A percentile compares a stretch with the other conserved stretches of the same genome.
Conservation (phyloP, 306 rosid genomes). For the Argentina anserina region DNA sequence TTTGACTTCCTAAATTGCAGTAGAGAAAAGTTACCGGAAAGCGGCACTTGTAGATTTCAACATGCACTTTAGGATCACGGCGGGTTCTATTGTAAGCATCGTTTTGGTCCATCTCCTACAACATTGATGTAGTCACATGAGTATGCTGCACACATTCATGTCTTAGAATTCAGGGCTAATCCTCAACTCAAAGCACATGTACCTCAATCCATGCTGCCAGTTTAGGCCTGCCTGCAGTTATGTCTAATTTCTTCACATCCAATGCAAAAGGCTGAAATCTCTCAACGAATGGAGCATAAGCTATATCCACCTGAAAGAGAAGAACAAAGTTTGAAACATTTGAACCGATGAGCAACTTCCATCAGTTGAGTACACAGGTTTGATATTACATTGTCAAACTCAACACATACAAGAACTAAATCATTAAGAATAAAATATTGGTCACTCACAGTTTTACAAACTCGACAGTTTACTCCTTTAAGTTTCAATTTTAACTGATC, state of each 20-base stretch:
- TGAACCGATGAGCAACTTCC: neutral
- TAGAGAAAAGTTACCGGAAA: slow-evolving; percentile 35
- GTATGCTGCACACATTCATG: neutral
- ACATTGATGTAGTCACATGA: neutral
- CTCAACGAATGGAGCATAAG: slow-evolving; percentile 73
- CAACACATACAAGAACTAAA: neutral
- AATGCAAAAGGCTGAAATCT: slow-evolving; percentile 56
- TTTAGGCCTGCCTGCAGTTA: slow-evolving; percentile 62
- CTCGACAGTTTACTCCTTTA: too few species aligned
- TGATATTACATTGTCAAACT: neutral
- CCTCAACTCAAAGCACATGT: neutral
- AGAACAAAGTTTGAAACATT: neutral
- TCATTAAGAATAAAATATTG: too few species aligned
- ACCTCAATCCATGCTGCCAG: slow-evolving; percentile 72
- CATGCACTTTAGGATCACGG: slow-evolving; percentile 48
- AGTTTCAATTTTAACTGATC: too few species aligned
- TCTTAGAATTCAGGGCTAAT: neutral
- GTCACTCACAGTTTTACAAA: too few species aligned
- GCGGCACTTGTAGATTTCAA: slow-evolving; percentile 58
- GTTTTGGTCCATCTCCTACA: slow-evolving; percentile 9
- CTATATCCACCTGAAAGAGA: slow-evolving; percentile 74
- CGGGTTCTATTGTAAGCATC: slow-evolving; percentile 58
- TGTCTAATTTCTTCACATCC: slow-evolving; percentile 60
- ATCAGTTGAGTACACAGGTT: neutral
- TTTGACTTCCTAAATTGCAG: neutral